Percentiles rank a stretch among this genome's conserved stretches.
Conservation (phyloP, 495 filamentous ascomycete species). For the Glarea lozoyensis region DNA sequence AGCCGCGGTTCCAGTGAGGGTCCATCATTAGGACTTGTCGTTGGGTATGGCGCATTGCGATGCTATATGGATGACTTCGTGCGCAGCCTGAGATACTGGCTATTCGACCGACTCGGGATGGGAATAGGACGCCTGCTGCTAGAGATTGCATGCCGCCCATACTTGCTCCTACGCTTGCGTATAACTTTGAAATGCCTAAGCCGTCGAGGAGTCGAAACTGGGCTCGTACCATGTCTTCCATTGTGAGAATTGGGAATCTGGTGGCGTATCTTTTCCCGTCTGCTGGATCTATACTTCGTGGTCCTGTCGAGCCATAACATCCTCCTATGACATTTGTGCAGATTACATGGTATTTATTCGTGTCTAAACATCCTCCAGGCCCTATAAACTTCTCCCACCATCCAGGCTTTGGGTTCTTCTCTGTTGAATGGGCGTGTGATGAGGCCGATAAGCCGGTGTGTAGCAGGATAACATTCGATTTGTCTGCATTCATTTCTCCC, state of each 20-base stretch:
- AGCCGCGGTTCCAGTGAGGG: constrained; percentile 93
- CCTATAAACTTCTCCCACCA: constrained; percentile 99
- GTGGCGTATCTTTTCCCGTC: constrained; percentile 87
- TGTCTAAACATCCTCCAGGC: constrained; percentile 77
- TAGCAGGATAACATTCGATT: constrained; percentile 83
- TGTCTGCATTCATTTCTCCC: constrained; percentile 73
- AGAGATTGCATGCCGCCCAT: constrained; percentile 99
- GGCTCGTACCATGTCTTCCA: constrained; percentile 95
- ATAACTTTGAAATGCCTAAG: constrained; percentile 69
- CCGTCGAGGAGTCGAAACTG: constrained; percentile 85
- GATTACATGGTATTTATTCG: constrained; percentile 83
- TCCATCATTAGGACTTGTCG: constrained; percentile 98
- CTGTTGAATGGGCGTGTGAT: constrained; percentile 89
- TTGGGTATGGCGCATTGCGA: constrained; percentile 98
- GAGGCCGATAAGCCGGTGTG: constrained; percentile 94
- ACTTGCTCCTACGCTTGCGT: constrained; percentile 89
- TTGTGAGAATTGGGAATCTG: constrained; percentile 90
- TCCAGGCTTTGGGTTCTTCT: constrained; percentile 73
- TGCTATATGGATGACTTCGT: constrained; percentile 92
- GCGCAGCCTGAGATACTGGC: constrained; percentile 92
- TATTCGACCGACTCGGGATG: constrained; percentile 68
- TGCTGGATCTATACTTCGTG: constrained; percentile 78
- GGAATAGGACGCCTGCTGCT: constrained; percentile 81
- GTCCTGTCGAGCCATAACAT: constrained; percentile 94
- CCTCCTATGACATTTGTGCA: constrained; percentile 97